Evolutionary conservation across 257 asterid species (phyloP).

Genomic region (Leonotis leonurus): DNA sequence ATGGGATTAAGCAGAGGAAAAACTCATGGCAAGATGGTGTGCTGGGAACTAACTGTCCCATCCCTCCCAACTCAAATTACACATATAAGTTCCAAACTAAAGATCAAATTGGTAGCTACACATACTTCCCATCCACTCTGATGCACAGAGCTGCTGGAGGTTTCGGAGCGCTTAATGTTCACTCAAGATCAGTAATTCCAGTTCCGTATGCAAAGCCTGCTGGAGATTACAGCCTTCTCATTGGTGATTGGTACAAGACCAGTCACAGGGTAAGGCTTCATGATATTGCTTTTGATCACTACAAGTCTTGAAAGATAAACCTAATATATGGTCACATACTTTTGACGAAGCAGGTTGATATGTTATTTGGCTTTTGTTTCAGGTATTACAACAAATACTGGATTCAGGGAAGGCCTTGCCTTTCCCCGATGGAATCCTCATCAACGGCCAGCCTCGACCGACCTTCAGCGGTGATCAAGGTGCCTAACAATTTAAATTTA

Average conservation of each 20-base stretch:
- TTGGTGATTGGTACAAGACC: slow-evolving; percentile 81
- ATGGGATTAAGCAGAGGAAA: slow-evolving; percentile 94
- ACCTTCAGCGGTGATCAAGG: slow-evolving; percentile 78
- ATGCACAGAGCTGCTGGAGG: slow-evolving; percentile 94
- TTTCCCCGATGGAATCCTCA: slow-evolving; percentile 72
- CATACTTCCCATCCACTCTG: slow-evolving; percentile 79
- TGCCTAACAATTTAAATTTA: slow-evolving; percentile 14
- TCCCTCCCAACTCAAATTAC: slow-evolving; percentile 69
- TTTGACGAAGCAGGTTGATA: no score
- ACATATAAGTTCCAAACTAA: slow-evolving; percentile 85
- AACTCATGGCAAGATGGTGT: slow-evolving; percentile 99
- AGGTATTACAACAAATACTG: slow-evolving; percentile 64
- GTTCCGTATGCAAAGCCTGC: slow-evolving; percentile 78
- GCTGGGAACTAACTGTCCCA: slow-evolving; percentile 81
- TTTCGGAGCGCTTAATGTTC: slow-evolving; percentile 69
- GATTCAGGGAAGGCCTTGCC: slow-evolving; percentile 80
- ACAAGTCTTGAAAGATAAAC: not conserved
- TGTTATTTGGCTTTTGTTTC: no score
- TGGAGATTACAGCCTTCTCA: slow-evolving; percentile 72
- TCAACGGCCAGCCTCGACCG: slow-evolving; percentile 55
- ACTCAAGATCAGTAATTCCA: slow-evolving; percentile 79
- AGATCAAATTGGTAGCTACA: slow-evolving; percentile 93
- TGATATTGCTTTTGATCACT: not conserved
- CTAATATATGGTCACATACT: not conserved
- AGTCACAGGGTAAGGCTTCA: slow-evolving; percentile 54